Evolutionary conservation across 2,329 filamentous ascomycete genomes (phyloP).

Genomic region (Ploettnerulaceae sp.): DNA sequence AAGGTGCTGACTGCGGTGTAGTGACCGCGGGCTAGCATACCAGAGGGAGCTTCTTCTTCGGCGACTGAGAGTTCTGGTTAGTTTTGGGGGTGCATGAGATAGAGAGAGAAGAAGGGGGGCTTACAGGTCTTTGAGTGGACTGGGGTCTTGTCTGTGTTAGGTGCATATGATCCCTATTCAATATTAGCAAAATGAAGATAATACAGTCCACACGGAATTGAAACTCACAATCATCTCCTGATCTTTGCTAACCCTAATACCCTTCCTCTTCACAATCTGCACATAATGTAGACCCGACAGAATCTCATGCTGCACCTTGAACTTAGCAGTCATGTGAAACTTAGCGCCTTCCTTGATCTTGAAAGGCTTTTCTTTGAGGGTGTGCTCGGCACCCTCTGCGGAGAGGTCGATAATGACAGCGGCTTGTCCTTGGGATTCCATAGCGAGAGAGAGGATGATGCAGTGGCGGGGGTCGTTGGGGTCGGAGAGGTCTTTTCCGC

Average conservation of each 20-base stretch:
- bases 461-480: slow-evolving; percentile 82
- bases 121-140: slow-evolving; percentile 88
- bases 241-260: slow-evolving; percentile 82
- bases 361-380: slow-evolving; percentile 88
- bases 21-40: slow-evolving; percentile 83
- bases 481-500: slow-evolving; percentile 66
- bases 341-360: slow-evolving; percentile 92
- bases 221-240: slow-evolving; percentile 91
- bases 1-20: slow-evolving; percentile 90
- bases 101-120: slow-evolving; percentile 44
- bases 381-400: slow-evolving; percentile 63
- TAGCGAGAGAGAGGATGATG: slow-evolving; percentile 86
- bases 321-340: slow-evolving; percentile 91
- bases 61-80: slow-evolving; percentile 58
- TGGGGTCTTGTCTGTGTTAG: slow-evolving; percentile 83
- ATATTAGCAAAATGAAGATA: slow-evolving; percentile 15
- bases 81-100: background rate
- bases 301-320: slow-evolving; percentile 96
- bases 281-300: slow-evolving; percentile 93
- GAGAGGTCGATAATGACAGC: slow-evolving; percentile 89
- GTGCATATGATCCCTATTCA: slow-evolving; percentile 78
- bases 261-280: slow-evolving; percentile 87
- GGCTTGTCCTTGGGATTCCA: slow-evolving; percentile 75
- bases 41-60: slow-evolving; percentile 84
- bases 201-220: background rate